Evolutionary conservation across 805 yeast species (phyloP).

Genomic region (Pichia gijzeniarum): DNA sequence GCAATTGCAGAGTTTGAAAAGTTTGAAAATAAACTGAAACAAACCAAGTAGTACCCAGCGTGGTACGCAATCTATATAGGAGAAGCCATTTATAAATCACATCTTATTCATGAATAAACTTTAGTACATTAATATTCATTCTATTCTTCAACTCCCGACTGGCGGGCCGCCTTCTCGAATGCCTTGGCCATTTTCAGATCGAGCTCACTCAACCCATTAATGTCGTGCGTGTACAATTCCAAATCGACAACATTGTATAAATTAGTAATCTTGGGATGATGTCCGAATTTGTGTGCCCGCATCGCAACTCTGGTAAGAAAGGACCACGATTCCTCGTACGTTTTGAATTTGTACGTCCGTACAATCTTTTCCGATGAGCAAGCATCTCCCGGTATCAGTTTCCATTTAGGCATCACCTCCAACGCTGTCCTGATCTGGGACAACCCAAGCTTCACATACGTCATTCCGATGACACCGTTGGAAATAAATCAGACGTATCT

Average conservation of each 20-base stretch:
- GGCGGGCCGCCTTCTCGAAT: slow-evolving; percentile 33
- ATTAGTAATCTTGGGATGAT: slow-evolving; percentile 66
- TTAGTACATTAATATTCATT: no score
- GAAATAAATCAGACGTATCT: no score
- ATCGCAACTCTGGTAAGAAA: slow-evolving; percentile 53
- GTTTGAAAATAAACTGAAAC: slow-evolving; percentile 54
- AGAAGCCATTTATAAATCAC: neutral
- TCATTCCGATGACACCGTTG: no score
- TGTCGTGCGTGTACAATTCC: slow-evolving; percentile 60
- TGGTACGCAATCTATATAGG: slow-evolving; percentile 1
- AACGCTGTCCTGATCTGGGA: slow-evolving; percentile 21
- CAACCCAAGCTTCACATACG: slow-evolving; percentile 19
- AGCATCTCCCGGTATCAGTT: neutral
- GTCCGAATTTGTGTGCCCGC: slow-evolving; percentile 52
- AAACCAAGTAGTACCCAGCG: no score
- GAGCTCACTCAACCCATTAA: slow-evolving; percentile 41
- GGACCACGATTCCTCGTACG: slow-evolving; percentile 60
- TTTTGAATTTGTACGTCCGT: slow-evolving; percentile 34
- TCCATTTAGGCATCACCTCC: slow-evolving; percentile 10
- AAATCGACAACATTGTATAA: slow-evolving; percentile 54
- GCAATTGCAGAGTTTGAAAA: slow-evolving; percentile 77
- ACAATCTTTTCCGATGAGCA: slow-evolving; percentile 20
- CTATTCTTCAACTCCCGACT: neutral
- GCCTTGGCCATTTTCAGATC: slow-evolving; percentile 54
- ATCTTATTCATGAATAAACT: neutral